Evolutionary conservation across 2,329 filamentous ascomycete species (phyloP).

Genomic region (Hypomyces perniciosus): DNA sequence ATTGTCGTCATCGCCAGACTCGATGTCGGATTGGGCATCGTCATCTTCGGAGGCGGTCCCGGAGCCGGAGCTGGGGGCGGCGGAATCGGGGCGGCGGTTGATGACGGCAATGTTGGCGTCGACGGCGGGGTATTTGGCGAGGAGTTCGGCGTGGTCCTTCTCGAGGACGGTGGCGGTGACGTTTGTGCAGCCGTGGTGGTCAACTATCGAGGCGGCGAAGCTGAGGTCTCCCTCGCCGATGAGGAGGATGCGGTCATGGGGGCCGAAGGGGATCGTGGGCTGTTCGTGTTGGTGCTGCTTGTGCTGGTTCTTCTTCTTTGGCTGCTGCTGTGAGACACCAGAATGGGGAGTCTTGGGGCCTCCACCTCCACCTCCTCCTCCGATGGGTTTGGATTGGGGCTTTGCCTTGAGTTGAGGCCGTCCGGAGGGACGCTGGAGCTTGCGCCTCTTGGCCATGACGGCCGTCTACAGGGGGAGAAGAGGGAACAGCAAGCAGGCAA

Average conservation of each 20-base stretch:
- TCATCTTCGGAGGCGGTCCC: conserved; percentile 25
- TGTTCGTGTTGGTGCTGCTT: conserved; percentile 23
- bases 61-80: conserved; percentile 5
- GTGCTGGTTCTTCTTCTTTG: conserved; percentile 16
- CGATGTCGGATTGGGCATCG: conserved; percentile 2
- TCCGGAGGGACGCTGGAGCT: conserved; percentile 26
- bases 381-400: conserved; percentile 1
- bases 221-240: conserved; percentile 78
- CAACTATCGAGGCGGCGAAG: conserved; percentile 62
- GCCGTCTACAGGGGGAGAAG: background rate
- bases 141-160: conserved; percentile 48
- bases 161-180: conserved; percentile 68
- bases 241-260: conserved; percentile 64
- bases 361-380: background rate
- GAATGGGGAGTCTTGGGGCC: conserved; percentile 14
- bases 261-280: conserved; percentile 61
- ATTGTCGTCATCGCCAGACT: background rate
- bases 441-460: conserved; percentile 38
- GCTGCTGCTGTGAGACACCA: background rate
- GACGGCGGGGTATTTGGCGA: conserved; percentile 69
- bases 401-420: conserved; percentile 13
- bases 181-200: conserved; percentile 59
- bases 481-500: background rate
- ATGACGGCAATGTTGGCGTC: conserved; percentile 52
- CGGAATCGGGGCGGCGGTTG: conserved; percentile 12